Base-by-base conservation (phyloP, 805 yeast genomes). In the Saccharomycopsis capsularis region DNA sequence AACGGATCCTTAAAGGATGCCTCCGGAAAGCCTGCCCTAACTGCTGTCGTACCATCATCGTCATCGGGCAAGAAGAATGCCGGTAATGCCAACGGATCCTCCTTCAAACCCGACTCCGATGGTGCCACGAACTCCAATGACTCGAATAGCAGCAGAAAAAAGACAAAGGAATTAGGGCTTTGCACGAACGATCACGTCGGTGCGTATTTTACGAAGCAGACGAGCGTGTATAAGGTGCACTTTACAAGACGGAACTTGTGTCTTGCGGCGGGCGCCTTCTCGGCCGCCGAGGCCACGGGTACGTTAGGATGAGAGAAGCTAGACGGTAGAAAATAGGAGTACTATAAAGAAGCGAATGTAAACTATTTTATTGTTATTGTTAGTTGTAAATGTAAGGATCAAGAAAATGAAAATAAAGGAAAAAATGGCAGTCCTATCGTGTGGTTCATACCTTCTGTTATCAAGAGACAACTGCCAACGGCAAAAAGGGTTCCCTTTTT, bases 141-240 rank as follows among this genome's bases (percentile, higher is more conserved):
- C 21, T 44, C 52, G 35, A 47, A 74, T 51, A 58, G 60, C 4
- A 80, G 75, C 50, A 50, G 42, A 34, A 22, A 40, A 25, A 35
- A 46, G 34, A 39, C 25, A 75, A 74, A 77, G 58, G 91, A 87
- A 53, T 75, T 85, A 23, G 74, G 81, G n/a, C 89, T 95, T 9
- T 46, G 52, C 34, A 79, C 95, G 2, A 76, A 79, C 44, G 99
- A 93, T 64, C 95, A 91, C 59, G 76, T 93, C 79, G 89, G 95
- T 3, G 93, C 93, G 19, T 93, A 84, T 63, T 86, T 86, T 65
- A 91, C 99, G 0, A 93, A 89, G 67, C 82, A 82, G 65, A 89
- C 97, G 0, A 96, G 97, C 3, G 93, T 93, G 24, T 93, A 83
- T 68, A 87, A 86, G 59, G 95, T 93, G 32, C 89, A 84, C 60